Percentiles rank a stretch among this genome's conserved stretches.
Evolutionary conservation across 108 stramenopile species (phyloP).

Genomic region (Fragilaria radians): DNA sequence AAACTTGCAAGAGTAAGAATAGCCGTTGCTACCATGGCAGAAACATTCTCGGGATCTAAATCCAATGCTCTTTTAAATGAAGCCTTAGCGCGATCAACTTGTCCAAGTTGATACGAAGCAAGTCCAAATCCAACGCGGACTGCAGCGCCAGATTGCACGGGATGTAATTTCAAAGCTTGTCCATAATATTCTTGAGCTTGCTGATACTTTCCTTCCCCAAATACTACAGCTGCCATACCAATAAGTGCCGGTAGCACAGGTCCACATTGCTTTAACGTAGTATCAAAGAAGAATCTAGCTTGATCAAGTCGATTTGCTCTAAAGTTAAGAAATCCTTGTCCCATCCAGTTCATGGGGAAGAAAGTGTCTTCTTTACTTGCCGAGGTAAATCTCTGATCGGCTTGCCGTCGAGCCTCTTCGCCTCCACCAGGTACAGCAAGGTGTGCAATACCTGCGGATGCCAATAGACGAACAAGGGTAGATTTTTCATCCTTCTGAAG

Average conservation of each 20-base stretch:
- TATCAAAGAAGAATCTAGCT: conserved; percentile 78
- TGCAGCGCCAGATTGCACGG: conserved; percentile 29
- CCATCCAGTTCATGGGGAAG: conserved; percentile 85
- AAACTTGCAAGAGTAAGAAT: conserved; percentile 67
- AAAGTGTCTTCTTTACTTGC: conserved; percentile 68
- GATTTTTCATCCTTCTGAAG: conserved; percentile 37
- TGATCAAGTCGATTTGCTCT: conserved; percentile 44
- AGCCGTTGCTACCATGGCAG: conserved; percentile 72
- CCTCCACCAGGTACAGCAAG: conserved; percentile 36
- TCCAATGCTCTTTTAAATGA: conserved; percentile 66
- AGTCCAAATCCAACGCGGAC: conserved; percentile 75
- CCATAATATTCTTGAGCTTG: conserved; percentile 57
- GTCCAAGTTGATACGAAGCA: conserved; percentile 76
- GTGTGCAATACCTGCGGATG: conserved; percentile 70
- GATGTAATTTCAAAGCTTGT: conserved; percentile 55
- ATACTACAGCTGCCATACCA: conserved; percentile 76
- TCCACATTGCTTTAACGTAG: conserved; percentile 65
- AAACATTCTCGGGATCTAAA: conserved; percentile 78
- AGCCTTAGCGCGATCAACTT: conserved; percentile 84
- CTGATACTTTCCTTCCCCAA: conserved; percentile 50
- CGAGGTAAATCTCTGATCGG: conserved; percentile 64
- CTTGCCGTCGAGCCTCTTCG: conserved; percentile 49
- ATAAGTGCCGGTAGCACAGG: conserved; percentile 71
- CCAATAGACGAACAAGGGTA: conserved; percentile 37
- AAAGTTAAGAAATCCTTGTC: conserved; percentile 69